Base-by-base conservation (phyloP, 2,329 filamentous ascomycete species). In the Aspergillus viridinutans region DNA sequence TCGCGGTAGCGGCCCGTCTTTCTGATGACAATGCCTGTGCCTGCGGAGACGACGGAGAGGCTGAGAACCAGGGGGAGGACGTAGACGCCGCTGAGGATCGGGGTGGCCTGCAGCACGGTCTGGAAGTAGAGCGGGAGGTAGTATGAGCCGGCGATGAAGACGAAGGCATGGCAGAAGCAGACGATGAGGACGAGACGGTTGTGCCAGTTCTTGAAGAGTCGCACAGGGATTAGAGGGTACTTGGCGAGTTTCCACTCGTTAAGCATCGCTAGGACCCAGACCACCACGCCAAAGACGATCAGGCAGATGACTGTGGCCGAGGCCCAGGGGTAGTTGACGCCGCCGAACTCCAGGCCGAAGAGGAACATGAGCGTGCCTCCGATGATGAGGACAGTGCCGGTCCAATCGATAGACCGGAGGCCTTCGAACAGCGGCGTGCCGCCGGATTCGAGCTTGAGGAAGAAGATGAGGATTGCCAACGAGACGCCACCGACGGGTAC, bases 91-190 rank as follows among this genome's bases (percentile, higher is more conserved):
- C 86, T 89, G 29, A 88, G 76, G 38, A 92, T 82, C 0, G 90
- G 87, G 0, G 82, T 80, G 2, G 85, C 85, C 51, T 88, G 82
- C 47, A 90, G 80, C 52, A 90, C 85, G 52, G 87, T 83, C 74
- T 95, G 90, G 74, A 92, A 93, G 78, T 95, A 96, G 2, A 96
- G 81, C 0, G 90, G 90, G 4, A 95, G 80, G 76, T 89, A 95
- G 79, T 93, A 95, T 60, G 83, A 85, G 29, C 84, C 85, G 0
- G 87, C 84, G 67, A 93, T 91, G 78, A 93, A 93, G 61, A 89
- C 85, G 63, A 87, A 83, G 48, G 87, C 87, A 71, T 96, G 90
- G 60, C 84, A 81, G 74, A 91, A 90, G 63, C 85, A 87, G 47
- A 89, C 79, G 2, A 76, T 73, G 14, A 92, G 83, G 2, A 85